A percentile compares a stretch with the other conserved stretches of the same genome.
phyloP scores from a whole-genome alignment of 441 rosid species.

The Pelargonium fulgidum region DNA sequence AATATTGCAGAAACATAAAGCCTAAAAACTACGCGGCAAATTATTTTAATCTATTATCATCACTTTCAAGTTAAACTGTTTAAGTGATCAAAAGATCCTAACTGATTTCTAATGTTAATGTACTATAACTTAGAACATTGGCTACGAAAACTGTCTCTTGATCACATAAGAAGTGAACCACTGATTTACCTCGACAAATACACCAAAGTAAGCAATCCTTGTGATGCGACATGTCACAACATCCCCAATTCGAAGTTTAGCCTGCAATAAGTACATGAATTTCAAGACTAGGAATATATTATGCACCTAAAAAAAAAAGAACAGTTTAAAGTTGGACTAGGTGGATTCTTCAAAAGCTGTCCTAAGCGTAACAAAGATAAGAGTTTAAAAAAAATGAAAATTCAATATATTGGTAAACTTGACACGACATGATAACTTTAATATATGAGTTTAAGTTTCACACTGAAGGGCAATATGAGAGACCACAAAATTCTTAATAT shows the following conservation, averaged over 20 bases:
- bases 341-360: slow-evolving; percentile 26
- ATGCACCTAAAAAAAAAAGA: background rate
- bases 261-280: slow-evolving; percentile 36
- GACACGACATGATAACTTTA: background rate
- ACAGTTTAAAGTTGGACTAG: slow-evolving; percentile 12
- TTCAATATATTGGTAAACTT: background rate
- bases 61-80: background rate
- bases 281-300: background rate
- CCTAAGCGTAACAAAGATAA: background rate
- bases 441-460: background rate
- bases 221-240: slow-evolving; percentile 70
- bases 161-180: background rate
- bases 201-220: slow-evolving; percentile 73
- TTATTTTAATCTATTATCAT: background rate
- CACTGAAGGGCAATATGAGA: slow-evolving; percentile 1
- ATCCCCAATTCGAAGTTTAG: slow-evolving; percentile 82
- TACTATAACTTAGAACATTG: background rate
- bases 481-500: slow-evolving; percentile 4
- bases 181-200: slow-evolving; percentile 73
- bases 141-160: too few species aligned
- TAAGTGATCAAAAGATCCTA: background rate
- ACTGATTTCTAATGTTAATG: background rate
- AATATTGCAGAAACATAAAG: background rate
- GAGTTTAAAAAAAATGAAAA: background rate
- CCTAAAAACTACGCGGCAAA: background rate